Percentiles rank a stretch among this genome's conserved stretches.
phyloP scores from a whole-genome alignment of 108 stramenopile species.

The Skeletonema costatum region DNA sequence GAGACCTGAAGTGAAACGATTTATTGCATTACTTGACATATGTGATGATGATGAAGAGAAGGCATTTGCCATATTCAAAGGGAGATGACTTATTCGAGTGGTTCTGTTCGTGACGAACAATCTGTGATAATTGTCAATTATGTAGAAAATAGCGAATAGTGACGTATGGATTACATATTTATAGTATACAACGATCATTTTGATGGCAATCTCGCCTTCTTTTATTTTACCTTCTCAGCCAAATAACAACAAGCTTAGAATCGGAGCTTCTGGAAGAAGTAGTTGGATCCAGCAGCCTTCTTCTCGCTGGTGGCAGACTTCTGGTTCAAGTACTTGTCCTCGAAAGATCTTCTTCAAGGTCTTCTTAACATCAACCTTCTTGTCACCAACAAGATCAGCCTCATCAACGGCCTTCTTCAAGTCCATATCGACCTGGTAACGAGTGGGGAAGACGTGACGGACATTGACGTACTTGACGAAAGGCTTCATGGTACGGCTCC shows the following conservation, averaged over 20 bases:
- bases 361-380: conserved; percentile 90
- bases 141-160: no score
- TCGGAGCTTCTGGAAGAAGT: conserved; percentile 97
- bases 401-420: conserved; percentile 95
- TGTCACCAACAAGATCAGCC: conserved; percentile 80
- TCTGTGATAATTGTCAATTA: no score
- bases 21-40: not conserved
- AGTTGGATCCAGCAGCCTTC: conserved; percentile 93
- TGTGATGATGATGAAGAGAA: conserved; percentile 4
- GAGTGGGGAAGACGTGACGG: conserved; percentile 99
- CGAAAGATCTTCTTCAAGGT: conserved; percentile 96
- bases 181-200: no score
- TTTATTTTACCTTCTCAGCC: no score
- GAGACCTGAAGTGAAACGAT: conserved; percentile 14
- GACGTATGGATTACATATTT: no score
- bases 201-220: no score
- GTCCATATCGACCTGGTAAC: conserved; percentile 96
- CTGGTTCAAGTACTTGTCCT: conserved; percentile 93
- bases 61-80: conserved; percentile 3
- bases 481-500: conserved; percentile 95
- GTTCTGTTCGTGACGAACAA: no score
- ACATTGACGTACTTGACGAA: conserved; percentile 99
- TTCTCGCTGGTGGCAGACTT: conserved; percentile 92
- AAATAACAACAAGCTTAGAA: conserved; percentile 74
- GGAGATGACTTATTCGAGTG: not conserved